Percentiles rank a stretch among this genome's conserved stretches.
Conservation (phyloP, 371 early-diverging fungal species). For the Mucor piriformis region DNA sequence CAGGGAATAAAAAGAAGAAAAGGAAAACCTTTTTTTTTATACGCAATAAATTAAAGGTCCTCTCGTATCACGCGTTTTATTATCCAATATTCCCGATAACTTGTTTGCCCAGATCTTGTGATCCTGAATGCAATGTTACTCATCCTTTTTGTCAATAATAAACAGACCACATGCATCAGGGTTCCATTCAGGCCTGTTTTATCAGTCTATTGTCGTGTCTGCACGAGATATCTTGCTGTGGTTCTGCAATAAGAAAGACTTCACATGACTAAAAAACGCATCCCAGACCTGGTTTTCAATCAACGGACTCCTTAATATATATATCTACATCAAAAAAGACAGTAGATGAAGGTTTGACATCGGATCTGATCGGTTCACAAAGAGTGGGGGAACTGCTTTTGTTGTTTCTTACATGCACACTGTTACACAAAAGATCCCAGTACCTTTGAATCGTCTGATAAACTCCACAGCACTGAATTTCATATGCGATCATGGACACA, state of each 20-base stretch:
- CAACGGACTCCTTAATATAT: not conserved
- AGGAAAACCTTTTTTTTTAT: not conserved
- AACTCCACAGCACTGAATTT: not conserved
- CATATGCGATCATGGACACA: not conserved
- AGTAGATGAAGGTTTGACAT: slow-evolving; percentile 1
- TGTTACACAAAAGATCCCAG: too few relatives aligned
- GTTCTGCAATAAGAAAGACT: not conserved
- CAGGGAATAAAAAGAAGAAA: slow-evolving; percentile 1
- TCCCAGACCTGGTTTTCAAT: too few relatives aligned
- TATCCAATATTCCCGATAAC: slow-evolving; percentile 1
- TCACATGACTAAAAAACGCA: not conserved
- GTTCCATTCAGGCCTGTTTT: not conserved
- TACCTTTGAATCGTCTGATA: slow-evolving; percentile 1
- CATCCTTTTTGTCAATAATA: slow-evolving; percentile 2
- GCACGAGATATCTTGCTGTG: not conserved
- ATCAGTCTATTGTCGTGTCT: not conserved
- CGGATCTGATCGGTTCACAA: slow-evolving; percentile 14
- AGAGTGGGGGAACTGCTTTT: not conserved
- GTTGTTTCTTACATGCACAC: not conserved
- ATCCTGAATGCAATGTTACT: not conserved
- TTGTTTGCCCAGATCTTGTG: not conserved
- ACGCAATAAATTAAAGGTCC: not conserved
- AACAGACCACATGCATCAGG: not conserved
- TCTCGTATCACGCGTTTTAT: slow-evolving; percentile 11
- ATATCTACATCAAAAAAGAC: not conserved